phyloP scores from a whole-genome alignment of 306 rosid species.

The Datisca glomerata region DNA sequence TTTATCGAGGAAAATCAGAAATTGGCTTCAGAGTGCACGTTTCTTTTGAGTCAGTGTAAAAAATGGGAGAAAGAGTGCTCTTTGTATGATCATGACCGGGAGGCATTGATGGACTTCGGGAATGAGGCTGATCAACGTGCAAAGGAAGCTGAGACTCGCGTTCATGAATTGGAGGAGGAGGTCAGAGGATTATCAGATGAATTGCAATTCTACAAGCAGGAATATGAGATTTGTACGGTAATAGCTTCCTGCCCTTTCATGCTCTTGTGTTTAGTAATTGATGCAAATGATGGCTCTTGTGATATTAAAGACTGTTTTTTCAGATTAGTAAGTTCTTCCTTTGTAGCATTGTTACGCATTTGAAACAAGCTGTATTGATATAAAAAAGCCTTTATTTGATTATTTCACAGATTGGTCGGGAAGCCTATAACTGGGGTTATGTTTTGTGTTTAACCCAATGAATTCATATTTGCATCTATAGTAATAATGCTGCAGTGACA shows the following conservation, averaged over 20 bases:
- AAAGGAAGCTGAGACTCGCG: slow-evolving; percentile 57
- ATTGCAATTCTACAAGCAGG: slow-evolving; percentile 26
- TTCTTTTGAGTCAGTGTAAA: slow-evolving; percentile 35
- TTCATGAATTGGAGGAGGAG: slow-evolving; percentile 48
- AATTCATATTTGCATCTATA: too few species aligned
- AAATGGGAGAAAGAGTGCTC: slow-evolving; percentile 64
- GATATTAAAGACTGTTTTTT: too few species aligned
- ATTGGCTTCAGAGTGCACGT: slow-evolving; percentile 49
- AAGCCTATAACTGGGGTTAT: too few species aligned
- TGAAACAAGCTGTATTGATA: too few species aligned
- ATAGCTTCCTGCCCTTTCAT: not conserved
- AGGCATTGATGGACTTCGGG: slow-evolving; percentile 90
- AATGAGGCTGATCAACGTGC: slow-evolving; percentile 90
- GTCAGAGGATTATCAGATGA: slow-evolving; percentile 38
- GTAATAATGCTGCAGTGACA: too few species aligned
- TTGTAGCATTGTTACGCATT: too few species aligned
- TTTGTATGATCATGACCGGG: slow-evolving; percentile 73
- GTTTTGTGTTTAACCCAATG: too few species aligned
- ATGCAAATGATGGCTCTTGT: not conserved
- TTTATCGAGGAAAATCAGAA: slow-evolving; percentile 75
- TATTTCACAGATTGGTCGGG: too few species aligned
- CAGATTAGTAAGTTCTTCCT: too few species aligned
- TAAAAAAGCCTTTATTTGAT: too few species aligned
- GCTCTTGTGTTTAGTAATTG: not conserved
- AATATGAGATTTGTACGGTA: slow-evolving; percentile 38